Conservation (phyloP, 2,329 filamentous ascomycete species). For the Uncinocarpus reesii region DNA sequence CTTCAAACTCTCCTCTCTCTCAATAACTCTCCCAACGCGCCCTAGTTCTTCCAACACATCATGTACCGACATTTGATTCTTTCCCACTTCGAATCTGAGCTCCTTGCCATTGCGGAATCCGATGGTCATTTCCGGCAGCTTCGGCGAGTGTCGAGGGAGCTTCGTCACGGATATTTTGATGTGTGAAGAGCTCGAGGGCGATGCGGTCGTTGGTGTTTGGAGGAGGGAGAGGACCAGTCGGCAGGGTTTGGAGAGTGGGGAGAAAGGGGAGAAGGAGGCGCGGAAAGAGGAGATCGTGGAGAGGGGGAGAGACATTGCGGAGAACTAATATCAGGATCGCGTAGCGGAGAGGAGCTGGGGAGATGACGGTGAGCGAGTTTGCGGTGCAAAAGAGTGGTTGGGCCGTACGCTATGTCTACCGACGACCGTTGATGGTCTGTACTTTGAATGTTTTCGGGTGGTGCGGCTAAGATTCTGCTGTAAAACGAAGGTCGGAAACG, state of each 20-base stretch:
- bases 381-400: too few species aligned
- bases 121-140: slow-evolving; percentile 59
- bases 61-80: slow-evolving; percentile 68
- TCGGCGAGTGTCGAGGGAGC: slow-evolving; percentile 58
- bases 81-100: slow-evolving; percentile 69
- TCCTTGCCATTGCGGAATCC: slow-evolving; percentile 97
- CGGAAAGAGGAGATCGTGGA: slow-evolving; percentile 58
- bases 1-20: slow-evolving; percentile 70
- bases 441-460: too few species aligned
- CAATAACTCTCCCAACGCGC: slow-evolving; percentile 70
- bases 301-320: slow-evolving; percentile 31
- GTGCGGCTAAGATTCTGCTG: too few species aligned
- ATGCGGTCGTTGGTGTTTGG: slow-evolving; percentile 67
- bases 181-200: slow-evolving; percentile 61
- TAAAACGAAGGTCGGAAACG: too few species aligned
- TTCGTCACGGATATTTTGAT: slow-evolving; percentile 72
- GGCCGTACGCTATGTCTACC: too few species aligned
- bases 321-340: background rate
- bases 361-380: background rate
- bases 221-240: slow-evolving; percentile 80
- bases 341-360: background rate
- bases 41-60: slow-evolving; percentile 82
- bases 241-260: slow-evolving; percentile 63
- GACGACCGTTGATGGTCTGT: too few species aligned
- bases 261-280: slow-evolving; percentile 89